phyloP scores from a whole-genome alignment of 139 green algal species.

The Zygnema circumcarinatum region DNA sequence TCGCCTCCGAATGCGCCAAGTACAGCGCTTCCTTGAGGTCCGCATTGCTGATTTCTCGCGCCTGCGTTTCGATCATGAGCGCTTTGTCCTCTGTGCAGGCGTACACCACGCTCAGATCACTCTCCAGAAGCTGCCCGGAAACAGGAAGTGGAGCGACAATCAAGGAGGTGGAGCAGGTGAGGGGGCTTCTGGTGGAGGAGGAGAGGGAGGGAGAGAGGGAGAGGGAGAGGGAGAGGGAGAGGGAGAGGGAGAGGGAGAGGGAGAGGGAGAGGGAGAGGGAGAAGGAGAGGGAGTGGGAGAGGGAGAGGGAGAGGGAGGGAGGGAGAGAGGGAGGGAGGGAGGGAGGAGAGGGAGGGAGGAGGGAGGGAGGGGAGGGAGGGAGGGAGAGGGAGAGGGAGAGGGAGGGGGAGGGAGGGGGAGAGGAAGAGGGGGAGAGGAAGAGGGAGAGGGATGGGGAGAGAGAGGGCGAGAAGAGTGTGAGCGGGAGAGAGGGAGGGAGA shows the following conservation, averaged over 20 bases:
- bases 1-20: constrained; percentile 48
- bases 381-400: too few species aligned
- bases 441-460: too few species aligned
- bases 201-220: neutral
- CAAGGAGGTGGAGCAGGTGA: neutral
- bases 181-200: constrained; percentile 12
- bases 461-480: too few species aligned
- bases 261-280: neutral
- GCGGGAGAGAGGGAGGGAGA: too few species aligned
- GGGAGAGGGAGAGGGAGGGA: constrained; percentile 3
- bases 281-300: neutral
- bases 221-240: neutral
- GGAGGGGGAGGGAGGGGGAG: too few species aligned
- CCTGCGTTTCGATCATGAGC: constrained; percentile 74
- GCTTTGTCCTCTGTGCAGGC: constrained; percentile 64
- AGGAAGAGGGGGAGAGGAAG: too few species aligned
- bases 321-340: neutral
- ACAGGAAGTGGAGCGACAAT: too few species aligned
- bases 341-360: neutral
- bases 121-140: constrained; percentile 49
- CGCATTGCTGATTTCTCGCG: constrained; percentile 39
- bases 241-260: neutral
- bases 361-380: neutral
- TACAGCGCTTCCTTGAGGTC: constrained; percentile 56
- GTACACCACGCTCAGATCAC: constrained; percentile 68